Conservation (phyloP, 2,329 filamentous ascomycete species). For the Cladosporium sp. region DNA sequence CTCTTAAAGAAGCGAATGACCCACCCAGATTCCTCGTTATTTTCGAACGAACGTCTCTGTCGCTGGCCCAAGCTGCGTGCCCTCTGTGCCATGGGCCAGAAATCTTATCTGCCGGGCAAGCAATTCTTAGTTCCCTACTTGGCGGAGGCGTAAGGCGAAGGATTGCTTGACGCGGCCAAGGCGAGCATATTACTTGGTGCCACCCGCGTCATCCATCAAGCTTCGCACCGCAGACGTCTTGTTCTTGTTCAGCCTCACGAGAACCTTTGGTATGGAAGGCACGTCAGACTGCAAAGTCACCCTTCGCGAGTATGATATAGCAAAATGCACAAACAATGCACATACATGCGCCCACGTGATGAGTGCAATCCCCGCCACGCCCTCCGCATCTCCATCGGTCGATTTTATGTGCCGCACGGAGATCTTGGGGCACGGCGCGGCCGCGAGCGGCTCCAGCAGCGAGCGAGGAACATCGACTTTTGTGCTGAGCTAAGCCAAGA, state of each 20-base stretch:
- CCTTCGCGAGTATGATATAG: not conserved
- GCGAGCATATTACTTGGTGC: slow-evolving; percentile 11
- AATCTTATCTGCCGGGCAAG: slow-evolving; percentile 6
- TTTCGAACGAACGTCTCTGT: not conserved
- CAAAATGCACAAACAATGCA: not conserved
- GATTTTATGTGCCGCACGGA: slow-evolving; percentile 11
- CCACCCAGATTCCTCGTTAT: not conserved
- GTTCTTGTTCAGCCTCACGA: not conserved
- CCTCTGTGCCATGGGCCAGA: not conserved
- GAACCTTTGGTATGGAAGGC: not conserved
- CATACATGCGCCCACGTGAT: not conserved
- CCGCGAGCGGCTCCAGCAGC: slow-evolving; percentile 1
- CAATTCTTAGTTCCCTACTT: slow-evolving; percentile 3
- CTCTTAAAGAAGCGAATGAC: not conserved
- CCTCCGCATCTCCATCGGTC: slow-evolving; percentile 10
- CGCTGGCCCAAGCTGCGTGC: slow-evolving; percentile 4
- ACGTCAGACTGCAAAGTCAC: not conserved
- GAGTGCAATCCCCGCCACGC: not conserved
- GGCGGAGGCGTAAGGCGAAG: slow-evolving; percentile 12
- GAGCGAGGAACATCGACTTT: not conserved
- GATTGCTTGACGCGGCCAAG: slow-evolving; percentile 17
- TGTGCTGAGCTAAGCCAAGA: slow-evolving; percentile 14
- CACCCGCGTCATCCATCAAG: slow-evolving; percentile 14
- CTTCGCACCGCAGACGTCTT: not conserved
- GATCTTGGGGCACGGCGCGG: slow-evolving; percentile 12